phyloP scores from a whole-genome alignment of 495 filamentous ascomycete species.

The Aspergillus steynii region DNA sequence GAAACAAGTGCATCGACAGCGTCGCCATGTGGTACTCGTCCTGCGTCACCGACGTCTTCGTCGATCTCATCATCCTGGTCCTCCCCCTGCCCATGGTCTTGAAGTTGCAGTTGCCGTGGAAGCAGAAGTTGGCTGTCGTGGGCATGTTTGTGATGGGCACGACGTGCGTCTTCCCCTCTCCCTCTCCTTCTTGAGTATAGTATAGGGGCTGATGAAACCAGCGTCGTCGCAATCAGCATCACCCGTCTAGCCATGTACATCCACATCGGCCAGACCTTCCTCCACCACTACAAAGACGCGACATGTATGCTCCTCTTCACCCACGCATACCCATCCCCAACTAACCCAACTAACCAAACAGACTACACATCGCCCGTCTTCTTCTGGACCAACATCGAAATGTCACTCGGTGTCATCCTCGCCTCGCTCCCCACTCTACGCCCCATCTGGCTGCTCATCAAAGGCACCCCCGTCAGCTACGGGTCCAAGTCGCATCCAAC shows the following conservation, averaged over 20 bases:
- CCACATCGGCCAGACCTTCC: background rate
- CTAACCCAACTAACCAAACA: background rate
- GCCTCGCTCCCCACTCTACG: constrained; percentile 6
- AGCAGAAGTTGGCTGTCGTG: constrained; percentile 43
- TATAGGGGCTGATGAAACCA: background rate
- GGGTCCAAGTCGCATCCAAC: background rate
- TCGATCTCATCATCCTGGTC: constrained; percentile 48
- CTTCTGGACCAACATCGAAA: constrained; percentile 5
- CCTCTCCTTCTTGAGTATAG: background rate
- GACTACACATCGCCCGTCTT: constrained; percentile 2
- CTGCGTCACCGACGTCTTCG: constrained; percentile 44
- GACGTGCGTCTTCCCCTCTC: constrained; percentile 28
- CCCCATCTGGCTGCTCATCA: background rate
- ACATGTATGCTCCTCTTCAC: background rate
- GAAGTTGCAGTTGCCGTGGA: constrained; percentile 38
- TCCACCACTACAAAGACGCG: constrained; percentile 1
- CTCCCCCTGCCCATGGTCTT: constrained; percentile 46
- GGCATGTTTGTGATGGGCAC: constrained; percentile 47
- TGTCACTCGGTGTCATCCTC: background rate
- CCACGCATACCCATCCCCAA: background rate
- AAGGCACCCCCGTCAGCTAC: background rate
- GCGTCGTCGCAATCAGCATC: constrained; percentile 3
- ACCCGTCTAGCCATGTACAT: background rate
- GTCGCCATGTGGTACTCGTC: constrained; percentile 42
- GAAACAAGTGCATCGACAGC: constrained; percentile 32